phyloP scores from a whole-genome alignment of 805 yeast species.

The Lachancea nothofagi region DNA sequence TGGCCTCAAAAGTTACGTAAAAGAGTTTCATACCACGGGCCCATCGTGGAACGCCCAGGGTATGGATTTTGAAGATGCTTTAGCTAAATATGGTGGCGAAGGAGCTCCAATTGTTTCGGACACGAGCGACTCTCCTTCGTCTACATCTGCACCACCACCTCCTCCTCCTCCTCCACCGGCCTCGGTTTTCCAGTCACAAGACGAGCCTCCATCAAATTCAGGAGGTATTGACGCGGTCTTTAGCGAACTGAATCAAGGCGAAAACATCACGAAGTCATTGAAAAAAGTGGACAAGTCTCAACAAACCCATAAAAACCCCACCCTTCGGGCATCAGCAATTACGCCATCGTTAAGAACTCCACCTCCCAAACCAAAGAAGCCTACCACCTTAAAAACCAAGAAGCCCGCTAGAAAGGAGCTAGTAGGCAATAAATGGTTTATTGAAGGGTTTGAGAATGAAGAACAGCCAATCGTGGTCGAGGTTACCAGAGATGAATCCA shows the following conservation, averaged over 20 bases:
- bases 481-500: constrained; percentile 80
- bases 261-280: constrained; percentile 72
- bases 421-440: constrained; percentile 81
- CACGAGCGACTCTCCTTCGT: background rate
- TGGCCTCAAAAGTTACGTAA: constrained; percentile 64
- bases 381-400: constrained; percentile 48
- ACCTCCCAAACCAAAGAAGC: constrained; percentile 83
- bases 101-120: constrained; percentile 20
- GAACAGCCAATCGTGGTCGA: constrained; percentile 54
- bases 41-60: constrained; percentile 69
- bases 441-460: constrained; percentile 71
- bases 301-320: constrained; percentile 91
- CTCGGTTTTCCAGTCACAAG: constrained; percentile 46
- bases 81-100: constrained; percentile 25
- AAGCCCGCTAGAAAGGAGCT: constrained; percentile 65
- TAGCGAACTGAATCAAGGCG: constrained; percentile 85
- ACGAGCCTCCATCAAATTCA: constrained; percentile 23
- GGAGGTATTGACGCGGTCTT: constrained; percentile 84
- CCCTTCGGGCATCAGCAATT: constrained; percentile 54
- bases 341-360: constrained; percentile 42
- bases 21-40: constrained; percentile 79
- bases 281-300: constrained; percentile 90
- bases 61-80: constrained; percentile 47
- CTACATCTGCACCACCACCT: constrained; percentile 65
- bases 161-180: constrained; percentile 93